These are phyloP conservation scores for Sindora glabra DNA, from an alignment of 306 rosid species.

Conservation along the genomic window DNA sequence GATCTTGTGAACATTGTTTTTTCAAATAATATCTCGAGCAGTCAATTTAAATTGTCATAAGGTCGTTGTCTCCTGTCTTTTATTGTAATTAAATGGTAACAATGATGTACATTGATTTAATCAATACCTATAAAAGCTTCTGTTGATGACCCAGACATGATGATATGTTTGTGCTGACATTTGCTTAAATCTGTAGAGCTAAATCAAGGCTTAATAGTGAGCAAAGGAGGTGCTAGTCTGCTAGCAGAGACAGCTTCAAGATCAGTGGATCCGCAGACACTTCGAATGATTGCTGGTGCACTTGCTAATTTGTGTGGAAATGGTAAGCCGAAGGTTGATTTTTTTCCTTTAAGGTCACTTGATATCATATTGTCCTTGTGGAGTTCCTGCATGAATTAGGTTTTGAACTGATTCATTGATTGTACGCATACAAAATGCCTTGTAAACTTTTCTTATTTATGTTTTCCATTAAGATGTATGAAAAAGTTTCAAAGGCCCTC, in stretches of 20 bases:
- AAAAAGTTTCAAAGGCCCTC: background rate
- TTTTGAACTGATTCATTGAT: background rate
- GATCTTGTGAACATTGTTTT: too few relatives aligned
- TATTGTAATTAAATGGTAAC: background rate
- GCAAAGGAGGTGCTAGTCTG: slow-evolving; percentile 55
- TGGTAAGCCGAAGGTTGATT: slow-evolving; percentile 29
- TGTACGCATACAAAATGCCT: background rate
- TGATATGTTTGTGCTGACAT: background rate
- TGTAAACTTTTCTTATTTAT: background rate
- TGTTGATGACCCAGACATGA: background rate
- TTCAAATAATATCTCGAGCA: too few relatives aligned
- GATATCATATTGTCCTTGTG: background rate
- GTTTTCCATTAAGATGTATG: background rate
- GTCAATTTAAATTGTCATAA: too few relatives aligned
- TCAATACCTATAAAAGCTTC: background rate
- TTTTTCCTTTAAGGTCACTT: background rate
- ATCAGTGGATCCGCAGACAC: slow-evolving; percentile 55
- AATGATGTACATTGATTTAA: background rate
- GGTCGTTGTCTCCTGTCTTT: too few relatives aligned
- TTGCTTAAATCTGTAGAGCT: slow-evolving; percentile 28
- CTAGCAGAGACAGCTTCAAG: slow-evolving; percentile 42
- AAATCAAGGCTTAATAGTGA: slow-evolving; percentile 49
- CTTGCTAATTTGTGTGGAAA: slow-evolving; percentile 78
- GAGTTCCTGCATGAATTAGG: background rate
- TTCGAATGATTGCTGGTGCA: slow-evolving; percentile 72